Conservation (phyloP, 257 asterid genomes). For the Solanum rostratum region DNA sequence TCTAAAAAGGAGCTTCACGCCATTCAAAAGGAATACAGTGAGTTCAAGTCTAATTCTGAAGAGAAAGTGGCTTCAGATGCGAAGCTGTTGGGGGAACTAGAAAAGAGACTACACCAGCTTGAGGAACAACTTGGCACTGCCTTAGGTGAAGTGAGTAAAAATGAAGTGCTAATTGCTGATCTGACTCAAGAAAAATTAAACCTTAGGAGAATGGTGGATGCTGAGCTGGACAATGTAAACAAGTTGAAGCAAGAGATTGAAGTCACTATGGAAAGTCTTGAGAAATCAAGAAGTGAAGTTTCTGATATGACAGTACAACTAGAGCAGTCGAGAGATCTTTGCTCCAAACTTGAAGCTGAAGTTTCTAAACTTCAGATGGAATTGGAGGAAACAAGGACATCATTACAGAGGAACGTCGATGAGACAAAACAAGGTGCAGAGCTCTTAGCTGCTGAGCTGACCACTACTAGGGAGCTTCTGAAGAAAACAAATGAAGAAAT, state of each 20-base stretch:
- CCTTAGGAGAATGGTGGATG: conserved; percentile 25
- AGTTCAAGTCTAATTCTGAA: conserved; percentile 30
- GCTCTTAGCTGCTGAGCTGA: conserved; percentile 31
- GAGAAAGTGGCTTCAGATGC: conserved; percentile 47
- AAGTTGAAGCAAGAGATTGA: conserved; percentile 35
- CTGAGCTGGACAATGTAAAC: conserved; percentile 27
- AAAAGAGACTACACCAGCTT: conserved; percentile 28
- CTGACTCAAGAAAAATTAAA: conserved; percentile 43
- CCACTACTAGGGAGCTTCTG: conserved; percentile 30
- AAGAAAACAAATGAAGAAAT: conserved; percentile 38
- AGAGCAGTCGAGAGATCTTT: conserved; percentile 33
- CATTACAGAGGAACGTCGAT: conserved; percentile 27
- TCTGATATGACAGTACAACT: conserved; percentile 37
- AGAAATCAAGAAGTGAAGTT: conserved; percentile 45
- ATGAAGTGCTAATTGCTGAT: conserved; percentile 23
- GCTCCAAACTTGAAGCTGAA: conserved; percentile 49
- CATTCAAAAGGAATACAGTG: conserved; percentile 25
- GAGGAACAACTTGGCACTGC: conserved; percentile 41
- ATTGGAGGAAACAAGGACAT: conserved; percentile 36
- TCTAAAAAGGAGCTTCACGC: conserved; percentile 24
- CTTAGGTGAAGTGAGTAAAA: conserved; percentile 23
- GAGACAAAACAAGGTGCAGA: conserved; percentile 27
- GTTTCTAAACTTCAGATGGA: conserved; percentile 28
- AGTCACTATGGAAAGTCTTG: conserved; percentile 22
- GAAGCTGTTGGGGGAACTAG: conserved; percentile 35